A percentile compares a stretch with the other conserved stretches of the same genome.
These are phyloP conservation scores for Calcarisporium arbuscula DNA, from an alignment of 2,329 filamentous ascomycete species.

Conservation along the genomic window DNA sequence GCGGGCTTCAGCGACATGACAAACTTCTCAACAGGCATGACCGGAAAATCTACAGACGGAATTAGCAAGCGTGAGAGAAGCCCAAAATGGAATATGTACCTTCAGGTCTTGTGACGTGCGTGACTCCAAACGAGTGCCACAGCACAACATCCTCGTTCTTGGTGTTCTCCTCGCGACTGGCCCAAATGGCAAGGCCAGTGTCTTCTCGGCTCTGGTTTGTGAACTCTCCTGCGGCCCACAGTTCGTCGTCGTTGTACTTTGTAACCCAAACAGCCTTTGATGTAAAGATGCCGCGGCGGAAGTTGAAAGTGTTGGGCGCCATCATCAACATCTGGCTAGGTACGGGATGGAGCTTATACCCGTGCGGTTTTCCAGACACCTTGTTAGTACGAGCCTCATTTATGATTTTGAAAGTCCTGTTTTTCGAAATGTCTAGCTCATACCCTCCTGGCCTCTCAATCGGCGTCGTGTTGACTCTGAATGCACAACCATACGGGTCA, in stretches of 20 bases:
- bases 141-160: no score
- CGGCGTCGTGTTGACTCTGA: constrained; percentile 44
- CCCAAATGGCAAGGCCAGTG: no score
- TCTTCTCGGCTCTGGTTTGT: constrained; percentile 42
- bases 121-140: no score
- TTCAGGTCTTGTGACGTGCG: no score
- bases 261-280: constrained; percentile 44
- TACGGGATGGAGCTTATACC: constrained; percentile 41
- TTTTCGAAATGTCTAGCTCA: constrained; percentile 47
- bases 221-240: constrained; percentile 45
- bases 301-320: constrained; percentile 35
- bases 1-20: no score
- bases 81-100: no score
- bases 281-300: constrained; percentile 37
- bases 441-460: constrained; percentile 40
- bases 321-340: constrained; percentile 41
- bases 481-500: constrained; percentile 58
- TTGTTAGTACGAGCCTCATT: constrained; percentile 38
- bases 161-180: no score
- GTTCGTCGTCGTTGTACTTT: constrained; percentile 40
- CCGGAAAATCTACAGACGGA: no score
- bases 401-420: constrained; percentile 43
- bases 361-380: constrained; percentile 42
- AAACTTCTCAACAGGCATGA: no score
- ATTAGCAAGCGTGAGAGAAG: no score